These are phyloP conservation scores for Alternaria sp. DNA, from an alignment of 2,329 filamentous ascomycete species.

Conservation along the genomic window DNA sequence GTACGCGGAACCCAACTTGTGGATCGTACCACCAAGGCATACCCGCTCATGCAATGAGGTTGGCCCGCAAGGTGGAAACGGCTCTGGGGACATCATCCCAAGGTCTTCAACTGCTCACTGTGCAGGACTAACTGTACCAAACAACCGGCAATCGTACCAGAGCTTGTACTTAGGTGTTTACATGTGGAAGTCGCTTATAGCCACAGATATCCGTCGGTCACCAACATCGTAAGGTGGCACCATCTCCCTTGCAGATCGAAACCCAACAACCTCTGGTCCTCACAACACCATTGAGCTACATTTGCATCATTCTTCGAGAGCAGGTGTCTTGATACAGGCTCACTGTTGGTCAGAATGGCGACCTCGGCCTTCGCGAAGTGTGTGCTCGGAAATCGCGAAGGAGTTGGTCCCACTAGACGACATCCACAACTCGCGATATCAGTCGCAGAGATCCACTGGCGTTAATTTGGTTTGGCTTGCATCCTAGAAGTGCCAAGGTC, in stretches of 20 bases:
- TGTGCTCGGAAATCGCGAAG: neutral
- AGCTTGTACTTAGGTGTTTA: no score
- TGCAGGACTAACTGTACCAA: neutral
- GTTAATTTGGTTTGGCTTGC: constrained; percentile 1
- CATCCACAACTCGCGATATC: neutral
- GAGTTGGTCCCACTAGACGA: neutral
- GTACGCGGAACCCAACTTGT: neutral
- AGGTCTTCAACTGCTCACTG: neutral
- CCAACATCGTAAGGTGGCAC: neutral
- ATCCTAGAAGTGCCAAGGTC: neutral
- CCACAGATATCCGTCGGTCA: neutral
- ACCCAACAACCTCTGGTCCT: neutral
- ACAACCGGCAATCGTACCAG: no score
- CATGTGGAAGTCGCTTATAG: neutral
- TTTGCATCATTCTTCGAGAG: neutral
- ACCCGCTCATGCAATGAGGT: neutral
- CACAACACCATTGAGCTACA: neutral
- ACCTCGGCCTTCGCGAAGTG: neutral
- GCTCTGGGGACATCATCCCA: neutral
- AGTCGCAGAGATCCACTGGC: neutral
- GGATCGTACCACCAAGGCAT: neutral
- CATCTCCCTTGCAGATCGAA: neutral
- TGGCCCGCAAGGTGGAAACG: neutral
- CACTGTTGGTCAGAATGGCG: neutral
- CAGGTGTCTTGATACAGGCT: neutral